Evolutionary conservation across 441 rosid genomes (phyloP).

Genomic region (Melianthus villosus): DNA sequence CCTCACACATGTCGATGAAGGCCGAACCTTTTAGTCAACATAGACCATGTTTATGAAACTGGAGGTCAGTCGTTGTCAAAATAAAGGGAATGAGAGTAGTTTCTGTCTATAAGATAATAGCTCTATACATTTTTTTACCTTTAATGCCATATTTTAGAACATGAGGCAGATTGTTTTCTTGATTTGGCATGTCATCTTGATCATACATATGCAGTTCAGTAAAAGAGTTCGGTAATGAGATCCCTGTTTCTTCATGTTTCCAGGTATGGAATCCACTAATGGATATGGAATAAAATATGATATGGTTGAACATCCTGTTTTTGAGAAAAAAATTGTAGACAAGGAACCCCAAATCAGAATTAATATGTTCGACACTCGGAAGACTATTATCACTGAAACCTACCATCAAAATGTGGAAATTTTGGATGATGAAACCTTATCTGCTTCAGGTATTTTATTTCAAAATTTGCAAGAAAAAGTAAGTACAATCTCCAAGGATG

Average conservation of each 20-base stretch:
- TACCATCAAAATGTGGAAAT: slow-evolving; percentile 7
- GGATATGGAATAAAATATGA: slow-evolving; percentile 9
- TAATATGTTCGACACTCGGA: slow-evolving; percentile 13
- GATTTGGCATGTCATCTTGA: neutral
- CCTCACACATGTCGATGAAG: slow-evolving; percentile 13
- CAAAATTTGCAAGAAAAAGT: slow-evolving; percentile 10
- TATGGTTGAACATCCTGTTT: slow-evolving; percentile 4
- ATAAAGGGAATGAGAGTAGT: neutral
- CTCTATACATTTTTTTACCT: too few species aligned
- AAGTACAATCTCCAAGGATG: slow-evolving; percentile 6
- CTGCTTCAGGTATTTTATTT: slow-evolving; percentile 6
- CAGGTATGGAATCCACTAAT: slow-evolving; percentile 28
- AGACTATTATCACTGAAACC: slow-evolving; percentile 12
- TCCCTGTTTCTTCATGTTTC: slow-evolving; percentile 14
- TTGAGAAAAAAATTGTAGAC: slow-evolving; percentile 6
- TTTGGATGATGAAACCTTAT: too few species aligned
- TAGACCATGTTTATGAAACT: slow-evolving; percentile 26
- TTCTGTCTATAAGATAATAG: too few species aligned
- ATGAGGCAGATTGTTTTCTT: neutral
- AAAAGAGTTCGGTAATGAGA: slow-evolving; percentile 3
- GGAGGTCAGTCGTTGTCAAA: slow-evolving; percentile 31
- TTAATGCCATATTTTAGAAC: too few species aligned
- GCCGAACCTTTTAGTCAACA: slow-evolving; percentile 9
- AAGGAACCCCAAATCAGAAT: slow-evolving; percentile 3
- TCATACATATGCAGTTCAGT: neutral